Percentiles rank a stretch among this genome's conserved stretches.
These are phyloP conservation scores for Cytospora mali DNA, from an alignment of 2,329 filamentous ascomycete genomes.

Conservation along the genomic window DNA sequence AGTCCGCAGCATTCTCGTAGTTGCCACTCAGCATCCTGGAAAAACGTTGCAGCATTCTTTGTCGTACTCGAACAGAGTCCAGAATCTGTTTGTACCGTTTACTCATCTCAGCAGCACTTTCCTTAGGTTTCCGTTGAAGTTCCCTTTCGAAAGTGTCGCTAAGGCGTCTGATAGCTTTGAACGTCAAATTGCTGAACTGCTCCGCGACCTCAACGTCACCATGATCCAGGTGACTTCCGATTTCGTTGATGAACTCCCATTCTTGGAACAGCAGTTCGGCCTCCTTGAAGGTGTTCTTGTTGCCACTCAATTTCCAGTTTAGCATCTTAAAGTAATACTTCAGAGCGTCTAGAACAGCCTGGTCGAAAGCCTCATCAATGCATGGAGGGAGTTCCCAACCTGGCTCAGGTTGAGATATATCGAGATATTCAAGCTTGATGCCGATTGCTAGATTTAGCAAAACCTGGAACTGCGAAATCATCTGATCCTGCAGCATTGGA, in stretches of 20 bases:
- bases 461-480: conserved; percentile 96
- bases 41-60: conserved; percentile 95
- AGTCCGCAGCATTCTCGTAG: conserved; percentile 96
- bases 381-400: conserved; percentile 96
- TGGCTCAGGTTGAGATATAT: conserved; percentile 81
- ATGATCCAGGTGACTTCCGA: conserved; percentile 86
- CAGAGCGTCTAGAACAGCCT: conserved; percentile 86
- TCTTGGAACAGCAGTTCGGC: conserved; percentile 96
- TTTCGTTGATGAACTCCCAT: conserved; percentile 95
- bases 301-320: conserved; percentile 95
- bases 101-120: conserved; percentile 86
- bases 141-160: conserved; percentile 92
- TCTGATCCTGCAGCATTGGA: conserved; percentile 92
- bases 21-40: conserved; percentile 86
- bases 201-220: conserved; percentile 97
- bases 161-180: conserved; percentile 85
- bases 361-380: conserved; percentile 95
- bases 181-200: conserved; percentile 92
- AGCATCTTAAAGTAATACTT: conserved; percentile 99
- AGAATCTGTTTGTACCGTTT: conserved; percentile 95
- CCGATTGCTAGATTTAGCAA: conserved; percentile 86
- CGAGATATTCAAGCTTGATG: conserved; percentile 87
- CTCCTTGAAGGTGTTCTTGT: conserved; percentile 99
- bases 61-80: conserved; percentile 92
- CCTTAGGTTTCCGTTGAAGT: conserved; percentile 79